Evolutionary conservation across 2,329 filamentous ascomycete genomes (phyloP), one percentile per base, ranked within the genome.

Genomic region (Venturia effusa): DNA sequence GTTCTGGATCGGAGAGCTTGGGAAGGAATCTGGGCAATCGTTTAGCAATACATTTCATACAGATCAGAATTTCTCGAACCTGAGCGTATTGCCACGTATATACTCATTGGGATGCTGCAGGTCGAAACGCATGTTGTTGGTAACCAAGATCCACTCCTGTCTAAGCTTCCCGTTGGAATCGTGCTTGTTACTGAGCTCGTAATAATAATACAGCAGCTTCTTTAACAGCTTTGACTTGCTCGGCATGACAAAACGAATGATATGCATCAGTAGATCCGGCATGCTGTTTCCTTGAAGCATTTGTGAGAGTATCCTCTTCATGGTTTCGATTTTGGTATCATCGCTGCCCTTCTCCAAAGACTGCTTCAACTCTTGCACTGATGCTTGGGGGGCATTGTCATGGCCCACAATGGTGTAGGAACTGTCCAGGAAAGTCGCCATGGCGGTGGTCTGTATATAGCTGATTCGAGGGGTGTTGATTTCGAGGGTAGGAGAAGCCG

Each of bases 141-240:
- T 99, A 71, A 99, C 94, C 72, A 99, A 80, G 75, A 99, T 99
- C 91, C 97, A 97, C 80, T 99, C 94, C 79, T 99, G 94, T 83
- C 97, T 97, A 68, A 99, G 81, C 83, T 97, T 99, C 27, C 65
- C 94, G 73, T 82, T 87, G 63, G 87, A 82, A 77, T 99, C 94
- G 65, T 92, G 87, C 80, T 99, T 99, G 48, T 93, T 94, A 76
- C 94, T 97, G 75, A 97, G 94, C 79, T 99, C 94, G 75, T 97
- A 97, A 81, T 99, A 99, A 77, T 99, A 94, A 79, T 99, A 99
- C 64, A 99, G 84, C 66, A 99, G 84, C 81, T 99, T 99, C 85
- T 99, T 99, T 71, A 99, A 81, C 51, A 88, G 81, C 80, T 99
- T 99, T n/a, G 61, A 48, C 41, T 30, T 30, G 43, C 40, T 41